phyloP scores from a whole-genome alignment of 768 basidiomycete species.

The Lactarius akahatsu region DNA sequence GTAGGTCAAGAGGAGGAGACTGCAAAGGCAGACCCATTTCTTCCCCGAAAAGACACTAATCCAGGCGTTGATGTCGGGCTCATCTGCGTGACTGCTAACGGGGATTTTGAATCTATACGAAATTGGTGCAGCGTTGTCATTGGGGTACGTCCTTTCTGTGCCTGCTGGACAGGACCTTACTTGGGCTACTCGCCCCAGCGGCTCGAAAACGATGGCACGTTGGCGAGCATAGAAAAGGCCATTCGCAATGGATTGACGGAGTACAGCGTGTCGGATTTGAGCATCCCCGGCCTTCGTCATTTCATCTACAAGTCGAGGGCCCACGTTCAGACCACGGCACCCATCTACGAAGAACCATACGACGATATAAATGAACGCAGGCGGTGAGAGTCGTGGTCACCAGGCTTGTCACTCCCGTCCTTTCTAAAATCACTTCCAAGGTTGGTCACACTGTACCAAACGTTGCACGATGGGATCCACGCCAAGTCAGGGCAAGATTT shows the following conservation, averaged over 20 bases:
- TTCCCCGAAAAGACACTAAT: slow-evolving; percentile 1
- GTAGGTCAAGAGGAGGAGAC: slow-evolving; percentile 1
- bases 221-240: slow-evolving; percentile 50
- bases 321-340: slow-evolving; percentile 86
- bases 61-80: slow-evolving; percentile 45
- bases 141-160: slow-evolving; percentile 43
- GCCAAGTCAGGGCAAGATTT: slow-evolving; percentile 82
- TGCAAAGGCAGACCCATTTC: neutral
- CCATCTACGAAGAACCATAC: slow-evolving; percentile 86
- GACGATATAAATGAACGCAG: slow-evolving; percentile 56
- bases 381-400: slow-evolving; percentile 47
- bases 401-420: slow-evolving; percentile 22
- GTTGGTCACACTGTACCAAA: slow-evolving; percentile 84
- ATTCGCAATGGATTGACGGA: slow-evolving; percentile 52
- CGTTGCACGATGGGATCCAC: slow-evolving; percentile 84
- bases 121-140: slow-evolving; percentile 70
- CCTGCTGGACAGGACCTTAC: slow-evolving; percentile 4
- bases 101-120: slow-evolving; percentile 82
- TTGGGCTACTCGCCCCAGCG: slow-evolving; percentile 44
- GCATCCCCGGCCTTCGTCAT: slow-evolving; percentile 89
- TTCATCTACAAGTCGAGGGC: slow-evolving; percentile 92
- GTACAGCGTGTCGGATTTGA: slow-evolving; percentile 70
- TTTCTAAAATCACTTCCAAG: slow-evolving; percentile 41
- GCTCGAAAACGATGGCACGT: slow-evolving; percentile 58
- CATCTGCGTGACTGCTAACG: slow-evolving; percentile 76